phyloP scores from a whole-genome alignment of 176 grass and related monocot genomes.

The Metroxylon sagu region DNA sequence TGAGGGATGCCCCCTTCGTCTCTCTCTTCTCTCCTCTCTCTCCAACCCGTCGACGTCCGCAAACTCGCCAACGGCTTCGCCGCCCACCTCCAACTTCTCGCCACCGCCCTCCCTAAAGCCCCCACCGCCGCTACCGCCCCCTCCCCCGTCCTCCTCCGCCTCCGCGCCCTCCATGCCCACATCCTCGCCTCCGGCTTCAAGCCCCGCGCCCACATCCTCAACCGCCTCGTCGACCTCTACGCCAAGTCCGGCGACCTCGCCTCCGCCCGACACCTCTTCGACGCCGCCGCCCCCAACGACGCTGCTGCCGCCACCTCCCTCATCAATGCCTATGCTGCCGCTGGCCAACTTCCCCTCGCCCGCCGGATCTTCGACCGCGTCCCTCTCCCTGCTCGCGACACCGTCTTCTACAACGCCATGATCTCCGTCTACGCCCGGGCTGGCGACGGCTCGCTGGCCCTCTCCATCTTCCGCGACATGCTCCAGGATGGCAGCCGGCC shows the following conservation, averaged over 20 bases:
- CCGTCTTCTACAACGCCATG: conserved; percentile 80
- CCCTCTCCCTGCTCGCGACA: conserved; percentile 47
- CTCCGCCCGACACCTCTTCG: conserved; percentile 51
- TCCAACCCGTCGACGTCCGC: conserved; percentile 4
- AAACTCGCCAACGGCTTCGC: conserved; percentile 26
- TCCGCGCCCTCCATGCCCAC: conserved; percentile 68
- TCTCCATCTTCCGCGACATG: conserved; percentile 44
- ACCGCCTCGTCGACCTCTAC: conserved; percentile 90
- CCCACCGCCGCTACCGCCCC: conserved; percentile 2
- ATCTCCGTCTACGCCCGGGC: conserved; percentile 66
- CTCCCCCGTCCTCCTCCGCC: conserved; percentile 11
- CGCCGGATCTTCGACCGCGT: conserved; percentile 46
- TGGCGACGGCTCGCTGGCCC: conserved; percentile 27
- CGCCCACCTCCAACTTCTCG: conserved; percentile 21
- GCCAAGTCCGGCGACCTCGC: conserved; percentile 51
- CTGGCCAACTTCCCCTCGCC: conserved; percentile 42
- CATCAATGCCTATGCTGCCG: conserved; percentile 46
- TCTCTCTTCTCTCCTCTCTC: conserved; percentile 1
- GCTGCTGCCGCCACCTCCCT: conserved; percentile 60
- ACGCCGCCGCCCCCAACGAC: conserved; percentile 9
- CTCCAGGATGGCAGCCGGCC: conserved; percentile 27
- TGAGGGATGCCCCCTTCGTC: neutral
- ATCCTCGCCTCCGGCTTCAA: conserved; percentile 55
- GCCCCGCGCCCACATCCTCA: conserved; percentile 54
- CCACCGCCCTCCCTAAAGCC: conserved; percentile 25